These are phyloP conservation scores for Crithidia bombi DNA, from an alignment of 208 protist species.

Conservation along the genomic window DNA sequence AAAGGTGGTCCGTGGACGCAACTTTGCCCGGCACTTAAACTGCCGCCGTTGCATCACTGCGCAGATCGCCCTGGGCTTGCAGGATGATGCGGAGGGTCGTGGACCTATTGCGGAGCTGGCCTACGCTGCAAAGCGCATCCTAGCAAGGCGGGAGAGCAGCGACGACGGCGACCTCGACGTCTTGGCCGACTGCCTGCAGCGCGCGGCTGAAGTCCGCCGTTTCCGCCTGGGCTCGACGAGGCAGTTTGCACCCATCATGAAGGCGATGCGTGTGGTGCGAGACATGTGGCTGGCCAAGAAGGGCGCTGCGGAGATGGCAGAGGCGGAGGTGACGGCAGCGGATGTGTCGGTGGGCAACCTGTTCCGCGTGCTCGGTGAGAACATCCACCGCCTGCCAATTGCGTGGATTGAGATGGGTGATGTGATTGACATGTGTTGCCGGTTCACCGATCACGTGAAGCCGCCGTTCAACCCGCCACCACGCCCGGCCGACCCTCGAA, in stretches of 20 bases:
- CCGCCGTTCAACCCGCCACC: conserved; percentile 86
- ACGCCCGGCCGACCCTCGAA: conserved; percentile 86
- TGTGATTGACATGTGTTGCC: conserved; percentile 88
- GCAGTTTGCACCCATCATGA: conserved; percentile 84
- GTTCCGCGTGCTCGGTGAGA: conserved; percentile 77
- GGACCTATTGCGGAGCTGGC: conserved; percentile 87
- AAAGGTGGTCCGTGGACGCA: conserved; percentile 83
- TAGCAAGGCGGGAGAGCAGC: conserved; percentile 53
- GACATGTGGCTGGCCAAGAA: conserved; percentile 78
- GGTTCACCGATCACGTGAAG: conserved; percentile 66
- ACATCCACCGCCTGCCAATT: conserved; percentile 88
- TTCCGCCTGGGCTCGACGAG: conserved; percentile 76
- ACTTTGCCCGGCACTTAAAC: conserved; percentile 86
- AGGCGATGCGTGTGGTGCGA: conserved; percentile 82
- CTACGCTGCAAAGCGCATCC: conserved; percentile 71
- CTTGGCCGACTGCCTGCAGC: conserved; percentile 67
- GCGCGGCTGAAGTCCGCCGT: conserved; percentile 61
- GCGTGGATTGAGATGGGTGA: conserved; percentile 93
- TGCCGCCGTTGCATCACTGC: conserved; percentile 84
- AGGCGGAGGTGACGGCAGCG: conserved; percentile 54
- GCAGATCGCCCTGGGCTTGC: conserved; percentile 86
- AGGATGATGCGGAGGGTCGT: conserved; percentile 63
- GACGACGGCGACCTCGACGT: conserved; percentile 85
- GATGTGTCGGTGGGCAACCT: conserved; percentile 75
- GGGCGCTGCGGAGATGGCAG: conserved; percentile 60